phyloP scores from a whole-genome alignment of 257 asterid genomes.

The Hygrophila difformis region DNA sequence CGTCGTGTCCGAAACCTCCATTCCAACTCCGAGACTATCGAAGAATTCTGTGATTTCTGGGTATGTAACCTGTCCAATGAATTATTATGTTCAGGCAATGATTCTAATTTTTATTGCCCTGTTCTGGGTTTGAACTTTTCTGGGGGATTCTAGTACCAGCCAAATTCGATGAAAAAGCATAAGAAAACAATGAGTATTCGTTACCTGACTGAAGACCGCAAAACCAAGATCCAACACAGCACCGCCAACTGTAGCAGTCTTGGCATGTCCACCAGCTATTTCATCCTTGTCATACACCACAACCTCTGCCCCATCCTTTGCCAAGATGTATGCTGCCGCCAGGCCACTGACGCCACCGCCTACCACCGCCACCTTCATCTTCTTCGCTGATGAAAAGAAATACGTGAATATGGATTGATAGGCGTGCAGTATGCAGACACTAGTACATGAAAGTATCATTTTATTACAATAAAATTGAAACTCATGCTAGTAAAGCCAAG shows the following conservation, averaged over 20 bases:
- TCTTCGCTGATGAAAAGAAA: constrained; percentile 4
- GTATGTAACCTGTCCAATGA: constrained; percentile 63
- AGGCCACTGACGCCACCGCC: constrained; percentile 60
- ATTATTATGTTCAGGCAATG: too few species aligned
- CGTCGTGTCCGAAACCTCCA: constrained; percentile 94
- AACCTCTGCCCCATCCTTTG: constrained; percentile 30
- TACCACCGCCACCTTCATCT: constrained; percentile 50
- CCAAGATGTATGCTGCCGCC: constrained; percentile 37
- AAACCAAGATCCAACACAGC: constrained; percentile 45
- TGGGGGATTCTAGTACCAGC: too few species aligned
- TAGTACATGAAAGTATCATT: too few species aligned
- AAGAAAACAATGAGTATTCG: too few species aligned
- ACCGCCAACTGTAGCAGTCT: constrained; percentile 35
- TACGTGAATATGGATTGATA: too few species aligned
- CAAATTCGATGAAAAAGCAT: too few species aligned
- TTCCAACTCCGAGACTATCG: constrained; percentile 77
- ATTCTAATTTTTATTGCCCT: too few species aligned
- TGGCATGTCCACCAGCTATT: constrained; percentile 52
- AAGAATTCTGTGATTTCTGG: constrained; percentile 97
- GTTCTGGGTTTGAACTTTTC: too few species aligned
- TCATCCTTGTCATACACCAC: constrained; percentile 55
- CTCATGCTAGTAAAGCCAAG: too few species aligned
- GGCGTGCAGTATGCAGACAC: too few species aligned
- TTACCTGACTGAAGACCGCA: constrained; percentile 48
- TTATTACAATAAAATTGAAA: too few species aligned